Evolutionary conservation across 495 filamentous ascomycete genomes (phyloP), one percentile per base, ranked within the genome.

Genomic region (Pyronema omphalodes): DNA sequence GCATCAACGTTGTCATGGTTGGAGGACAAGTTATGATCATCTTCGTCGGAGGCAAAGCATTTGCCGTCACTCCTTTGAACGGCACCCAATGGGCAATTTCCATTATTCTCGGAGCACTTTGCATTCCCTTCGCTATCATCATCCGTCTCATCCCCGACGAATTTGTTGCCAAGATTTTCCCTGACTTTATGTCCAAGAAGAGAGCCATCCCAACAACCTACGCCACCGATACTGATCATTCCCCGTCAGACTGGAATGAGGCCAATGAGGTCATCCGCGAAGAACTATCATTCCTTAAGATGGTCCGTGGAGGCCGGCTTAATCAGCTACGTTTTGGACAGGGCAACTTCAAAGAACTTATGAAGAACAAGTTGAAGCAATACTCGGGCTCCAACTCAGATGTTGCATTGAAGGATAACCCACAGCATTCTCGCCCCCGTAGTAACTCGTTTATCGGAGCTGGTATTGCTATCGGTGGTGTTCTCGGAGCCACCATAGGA

Each of bases 211-310:
- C 57, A 7, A n/a, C n/a, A n/a, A 74, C 76, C 29, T 72, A 74
- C 52, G 65, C 81, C 35, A 73, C 74, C 1, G 80, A 83, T 44
- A 35, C 47, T 11, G 4, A 1, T 12, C 76, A 81, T 52, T 75
- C 81, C 49, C 71, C 70, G 40, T 79, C 71, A 57, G 73, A 82
- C 58, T 83, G 76, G 76, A 77, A 77, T 49, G 70, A 71, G 12
- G 76, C 71, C 3, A 57, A 79, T 51, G 75, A 76, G 58, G 83
- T 86, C 40, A 83, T 93, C 55, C 71, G 79, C 29, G 82, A 88
- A 59, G 82, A 93, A 60, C 74, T 93, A 44, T 76, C 76, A 37
- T 95, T 93, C 71, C 74, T 98, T 64, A 94, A 88, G 72, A 85
- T 76, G 57, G 74, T 95, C 57, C 88, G 88, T 19, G 93, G 91